Conservation (phyloP, 768 basidiomycete species). For the Tricholoma bakamatsutake region DNA sequence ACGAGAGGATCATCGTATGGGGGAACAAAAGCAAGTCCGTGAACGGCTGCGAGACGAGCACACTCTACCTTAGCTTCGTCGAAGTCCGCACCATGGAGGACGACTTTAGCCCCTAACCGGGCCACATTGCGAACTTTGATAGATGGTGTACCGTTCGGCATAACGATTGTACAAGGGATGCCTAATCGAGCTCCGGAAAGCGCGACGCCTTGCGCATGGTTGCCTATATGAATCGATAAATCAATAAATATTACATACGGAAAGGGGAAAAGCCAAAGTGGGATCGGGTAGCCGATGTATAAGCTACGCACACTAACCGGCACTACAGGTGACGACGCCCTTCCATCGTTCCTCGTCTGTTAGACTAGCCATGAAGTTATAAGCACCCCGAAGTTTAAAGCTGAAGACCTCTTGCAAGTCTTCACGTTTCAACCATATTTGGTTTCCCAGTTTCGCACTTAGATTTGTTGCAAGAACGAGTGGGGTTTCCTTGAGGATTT, state of each 20-base stretch:
- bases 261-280: slow-evolving; percentile 9
- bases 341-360: slow-evolving; percentile 90
- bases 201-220: slow-evolving; percentile 98
- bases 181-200: slow-evolving; percentile 83
- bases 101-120: slow-evolving; percentile 92
- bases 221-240: slow-evolving; percentile 57
- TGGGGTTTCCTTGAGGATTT: slow-evolving; percentile 85
- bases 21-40: slow-evolving; percentile 86
- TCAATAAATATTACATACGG: neutral
- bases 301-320: slow-evolving; percentile 74
- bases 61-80: slow-evolving; percentile 97
- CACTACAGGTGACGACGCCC: slow-evolving; percentile 96
- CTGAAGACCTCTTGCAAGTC: slow-evolving; percentile 97
- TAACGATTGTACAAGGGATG: slow-evolving; percentile 97
- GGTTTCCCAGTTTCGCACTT: slow-evolving; percentile 81
- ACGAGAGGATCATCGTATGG: slow-evolving; percentile 97
- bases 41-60: slow-evolving; percentile 67
- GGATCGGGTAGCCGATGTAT: slow-evolving; percentile 5
- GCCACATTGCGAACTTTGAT: slow-evolving; percentile 96
- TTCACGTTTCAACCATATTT: slow-evolving; percentile 96
- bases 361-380: slow-evolving; percentile 95
- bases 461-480: slow-evolving; percentile 83
- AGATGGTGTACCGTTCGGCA: slow-evolving; percentile 90
- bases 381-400: slow-evolving; percentile 98
- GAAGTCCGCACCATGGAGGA: slow-evolving; percentile 88